These are phyloP conservation scores for Saturnispora zaruensis DNA, from an alignment of 805 yeast genomes.

Conservation along the genomic window DNA sequence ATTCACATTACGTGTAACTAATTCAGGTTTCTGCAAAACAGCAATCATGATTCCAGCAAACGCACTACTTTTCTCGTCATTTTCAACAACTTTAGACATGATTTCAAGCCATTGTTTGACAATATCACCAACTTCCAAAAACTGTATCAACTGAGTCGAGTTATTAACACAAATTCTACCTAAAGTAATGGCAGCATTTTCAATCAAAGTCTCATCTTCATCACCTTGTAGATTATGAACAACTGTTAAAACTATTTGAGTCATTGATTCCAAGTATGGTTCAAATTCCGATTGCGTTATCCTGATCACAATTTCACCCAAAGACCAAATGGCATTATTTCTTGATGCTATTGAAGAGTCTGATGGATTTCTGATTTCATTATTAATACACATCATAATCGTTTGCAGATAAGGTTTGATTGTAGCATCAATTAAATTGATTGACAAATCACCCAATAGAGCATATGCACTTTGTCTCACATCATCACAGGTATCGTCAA, in stretches of 20 bases:
- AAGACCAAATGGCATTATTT: constrained; percentile 89
- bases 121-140: constrained; percentile 31
- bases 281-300: constrained; percentile 36
- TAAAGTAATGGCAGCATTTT: constrained; percentile 81
- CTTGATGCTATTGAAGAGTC: constrained; percentile 50
- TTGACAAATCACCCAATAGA: constrained; percentile 81
- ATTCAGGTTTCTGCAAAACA: constrained; percentile 58
- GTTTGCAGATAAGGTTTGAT: constrained; percentile 41
- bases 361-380: constrained; percentile 51
- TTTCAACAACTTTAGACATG: constrained; percentile 60
- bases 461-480: constrained; percentile 94
- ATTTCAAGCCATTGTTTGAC: constrained; percentile 63
- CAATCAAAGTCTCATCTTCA: constrained; percentile 57
- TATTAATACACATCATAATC: constrained; percentile 56
- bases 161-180: constrained; percentile 71
- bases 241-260: constrained; percentile 51
- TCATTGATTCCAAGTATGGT: constrained; percentile 46
- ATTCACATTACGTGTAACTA: constrained; percentile 37
- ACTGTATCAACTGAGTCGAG: constrained; percentile 35
- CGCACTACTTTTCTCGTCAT: constrained; percentile 83
- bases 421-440: constrained; percentile 38
- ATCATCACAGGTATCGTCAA: constrained; percentile 70
- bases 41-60: constrained; percentile 75
- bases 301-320: constrained; percentile 77
- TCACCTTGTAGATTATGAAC: constrained; percentile 38